phyloP scores from a whole-genome alignment of 768 basidiomycete genomes.

The Russula dissimulans region DNA sequence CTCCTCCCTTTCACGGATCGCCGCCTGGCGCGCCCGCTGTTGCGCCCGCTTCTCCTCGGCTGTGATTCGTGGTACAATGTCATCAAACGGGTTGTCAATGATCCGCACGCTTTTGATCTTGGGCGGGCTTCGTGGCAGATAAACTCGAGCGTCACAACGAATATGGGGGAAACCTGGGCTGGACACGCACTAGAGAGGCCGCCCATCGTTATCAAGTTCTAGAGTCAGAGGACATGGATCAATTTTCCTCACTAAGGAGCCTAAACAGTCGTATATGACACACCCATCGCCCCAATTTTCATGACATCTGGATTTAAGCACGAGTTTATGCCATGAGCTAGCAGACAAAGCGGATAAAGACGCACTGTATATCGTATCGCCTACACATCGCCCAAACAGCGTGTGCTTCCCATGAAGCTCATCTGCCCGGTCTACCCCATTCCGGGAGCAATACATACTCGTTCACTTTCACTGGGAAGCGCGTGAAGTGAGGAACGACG shows the following conservation, averaged over 20 bases:
- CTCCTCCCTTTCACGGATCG: slow-evolving; percentile 72
- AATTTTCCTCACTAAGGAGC: not conserved
- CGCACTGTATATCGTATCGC: slow-evolving; percentile 85
- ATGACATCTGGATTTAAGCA: slow-evolving; percentile 54
- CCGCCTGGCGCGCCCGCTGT: slow-evolving; percentile 67
- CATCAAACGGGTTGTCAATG: slow-evolving; percentile 88
- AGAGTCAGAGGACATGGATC: slow-evolving; percentile 8
- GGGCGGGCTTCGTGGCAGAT: slow-evolving; percentile 55
- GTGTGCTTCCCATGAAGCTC: slow-evolving; percentile 94
- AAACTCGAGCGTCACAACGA: not conserved
- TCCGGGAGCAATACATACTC: not conserved
- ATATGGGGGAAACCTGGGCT: not conserved
- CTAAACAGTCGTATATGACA: slow-evolving; percentile 20
- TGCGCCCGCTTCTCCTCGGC: slow-evolving; percentile 85
- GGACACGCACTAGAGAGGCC: slow-evolving; percentile 65
- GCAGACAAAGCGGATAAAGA: not conserved
- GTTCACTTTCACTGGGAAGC: not conserved
- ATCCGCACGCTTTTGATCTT: slow-evolving; percentile 82
- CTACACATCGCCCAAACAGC: slow-evolving; percentile 81
- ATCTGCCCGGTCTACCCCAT: slow-evolving; percentile 65
- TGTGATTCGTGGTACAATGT: slow-evolving; percentile 94
- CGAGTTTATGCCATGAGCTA: not conserved
- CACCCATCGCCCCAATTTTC: slow-evolving; percentile 87
- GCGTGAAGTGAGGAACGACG: not conserved
- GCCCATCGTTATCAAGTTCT: slow-evolving; percentile 68